Base-by-base conservation (phyloP, 139 green algal genomes). In the Chlamydomonas sp. region DNA sequence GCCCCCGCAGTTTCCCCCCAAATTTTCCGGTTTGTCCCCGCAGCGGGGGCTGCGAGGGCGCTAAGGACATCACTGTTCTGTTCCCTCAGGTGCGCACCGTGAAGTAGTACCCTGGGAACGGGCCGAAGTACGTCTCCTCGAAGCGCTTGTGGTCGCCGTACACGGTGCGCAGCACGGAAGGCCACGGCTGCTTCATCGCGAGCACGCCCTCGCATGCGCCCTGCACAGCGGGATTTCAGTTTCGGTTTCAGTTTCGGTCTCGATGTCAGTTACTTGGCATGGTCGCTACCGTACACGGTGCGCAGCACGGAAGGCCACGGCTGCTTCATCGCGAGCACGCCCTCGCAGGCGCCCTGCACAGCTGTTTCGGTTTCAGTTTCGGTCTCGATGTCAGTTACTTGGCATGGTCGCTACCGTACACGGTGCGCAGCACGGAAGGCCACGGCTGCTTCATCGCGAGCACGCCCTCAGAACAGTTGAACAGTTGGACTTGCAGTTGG, bases 101-200 rank as follows among this genome's bases (percentile, higher is more conserved):
- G 70, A 90, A 89, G 83, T 91, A 94, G 78, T 90, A 90, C 0
- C 85, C 88, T 1, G 75, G 75, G 79, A 75, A 85, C 37, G 75
- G 75, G 3, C 35, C 65, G 57, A 85, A 85, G 75, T 85, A 85
- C 70, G 78, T 85, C 26, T 65, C 38, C 60, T 79, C 90, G 74
- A 93, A 98, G 34, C 94, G 83, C 22, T 89, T 68, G 71, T 98
- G 94, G 79, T 98, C 90, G 31, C 85, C 86, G 29, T 78, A 81
- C 26, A 97, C 71, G 4, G 85, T 92, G 66, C 92, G 79, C 76
- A 97, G 90, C 35, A 78, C 84, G 36, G 72, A 84, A 5, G 93
- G 93, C 93, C 93, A 98, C 20, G 93, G 71, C 38, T 80, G 69
- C 57, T 82, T 82, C 26, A 87, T 83, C 61, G 69, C 77, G 37